phyloP scores from a whole-genome alignment of 139 green algal species.

The Chlorella vulgaris region DNA sequence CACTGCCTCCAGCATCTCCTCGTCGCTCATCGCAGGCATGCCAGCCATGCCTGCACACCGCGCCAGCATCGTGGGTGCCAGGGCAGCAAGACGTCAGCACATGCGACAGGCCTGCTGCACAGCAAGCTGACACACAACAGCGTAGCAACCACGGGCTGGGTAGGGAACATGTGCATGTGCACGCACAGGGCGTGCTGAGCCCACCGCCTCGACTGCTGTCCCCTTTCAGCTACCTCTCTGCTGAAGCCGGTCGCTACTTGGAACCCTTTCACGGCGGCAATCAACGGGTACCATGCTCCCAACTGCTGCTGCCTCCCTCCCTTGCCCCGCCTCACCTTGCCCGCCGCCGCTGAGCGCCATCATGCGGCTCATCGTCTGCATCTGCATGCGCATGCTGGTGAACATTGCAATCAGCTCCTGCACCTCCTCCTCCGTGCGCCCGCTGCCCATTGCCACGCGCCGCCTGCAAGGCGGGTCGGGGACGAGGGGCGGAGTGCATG shows the following conservation, averaged over 20 bases:
- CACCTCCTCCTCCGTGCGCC: slow-evolving; percentile 72
- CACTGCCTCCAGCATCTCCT: slow-evolving; percentile 69
- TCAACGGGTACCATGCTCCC: too few relatives aligned
- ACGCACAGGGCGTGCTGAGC: too few relatives aligned
- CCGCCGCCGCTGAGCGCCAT: slow-evolving; percentile 65
- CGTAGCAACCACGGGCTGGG: too few relatives aligned
- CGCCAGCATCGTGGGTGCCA: background rate
- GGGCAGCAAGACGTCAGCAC: background rate
- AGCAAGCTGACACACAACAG: too few relatives aligned
- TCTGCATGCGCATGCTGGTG: slow-evolving; percentile 69
- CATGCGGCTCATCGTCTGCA: slow-evolving; percentile 78
- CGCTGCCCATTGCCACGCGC: slow-evolving; percentile 58
- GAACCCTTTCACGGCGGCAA: too few relatives aligned
- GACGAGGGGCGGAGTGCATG: background rate
- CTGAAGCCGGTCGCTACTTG: too few relatives aligned
- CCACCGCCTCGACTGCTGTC: too few relatives aligned
- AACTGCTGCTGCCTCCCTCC: background rate
- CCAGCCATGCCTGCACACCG: slow-evolving; percentile 42
- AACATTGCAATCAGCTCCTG: slow-evolving; percentile 81
- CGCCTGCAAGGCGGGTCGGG: slow-evolving; percentile 16
- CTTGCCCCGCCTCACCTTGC: slow-evolving; percentile 18
- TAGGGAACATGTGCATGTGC: too few relatives aligned
- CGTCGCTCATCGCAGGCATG: slow-evolving; percentile 65
- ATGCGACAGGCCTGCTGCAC: too few relatives aligned
- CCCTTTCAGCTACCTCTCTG: too few relatives aligned